These are phyloP conservation scores for Aquilaria agallochum DNA, from an alignment of 441 rosid species.

Conservation along the genomic window DNA sequence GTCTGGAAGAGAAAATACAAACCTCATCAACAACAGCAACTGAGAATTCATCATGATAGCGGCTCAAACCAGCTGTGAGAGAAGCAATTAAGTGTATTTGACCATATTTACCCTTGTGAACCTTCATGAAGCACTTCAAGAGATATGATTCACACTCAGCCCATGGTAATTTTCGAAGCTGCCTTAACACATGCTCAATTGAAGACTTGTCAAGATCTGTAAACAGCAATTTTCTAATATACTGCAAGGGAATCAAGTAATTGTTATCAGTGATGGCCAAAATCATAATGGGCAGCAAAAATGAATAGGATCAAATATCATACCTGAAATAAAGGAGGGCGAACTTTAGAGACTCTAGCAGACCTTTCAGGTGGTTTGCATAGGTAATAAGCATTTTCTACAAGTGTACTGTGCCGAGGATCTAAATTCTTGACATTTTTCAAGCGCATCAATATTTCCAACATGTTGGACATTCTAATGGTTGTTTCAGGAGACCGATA, in stretches of 20 bases:
- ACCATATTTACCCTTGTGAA: constrained; percentile 93
- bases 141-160: constrained; percentile 90
- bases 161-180: constrained; percentile 99
- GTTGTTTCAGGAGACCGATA: constrained; percentile 98
- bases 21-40: constrained; percentile 99
- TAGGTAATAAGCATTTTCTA: constrained; percentile 98
- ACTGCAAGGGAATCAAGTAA: constrained; percentile 50
- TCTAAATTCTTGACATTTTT: constrained; percentile 99
- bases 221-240: constrained; percentile 87
- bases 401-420: constrained; percentile 97
- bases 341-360: constrained; percentile 85
- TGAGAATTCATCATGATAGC: constrained; percentile 97
- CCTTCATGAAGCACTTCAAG: constrained; percentile 98
- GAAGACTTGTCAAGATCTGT: constrained; percentile 96
- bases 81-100: constrained; percentile 98
- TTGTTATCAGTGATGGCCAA: constrained; percentile 3
- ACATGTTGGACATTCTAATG: constrained; percentile 93
- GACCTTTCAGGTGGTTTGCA: constrained; percentile 99
- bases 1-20: constrained; percentile 20
- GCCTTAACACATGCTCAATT: constrained; percentile 92
- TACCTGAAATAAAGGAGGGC: constrained; percentile 97
- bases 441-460: constrained; percentile 99
- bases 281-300: constrained; percentile 11
- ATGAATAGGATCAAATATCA: constrained; percentile 10
- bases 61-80: constrained; percentile 96